phyloP scores from a whole-genome alignment of 1,284 basidiomycete genomes.

The Mycena sp. region DNA sequence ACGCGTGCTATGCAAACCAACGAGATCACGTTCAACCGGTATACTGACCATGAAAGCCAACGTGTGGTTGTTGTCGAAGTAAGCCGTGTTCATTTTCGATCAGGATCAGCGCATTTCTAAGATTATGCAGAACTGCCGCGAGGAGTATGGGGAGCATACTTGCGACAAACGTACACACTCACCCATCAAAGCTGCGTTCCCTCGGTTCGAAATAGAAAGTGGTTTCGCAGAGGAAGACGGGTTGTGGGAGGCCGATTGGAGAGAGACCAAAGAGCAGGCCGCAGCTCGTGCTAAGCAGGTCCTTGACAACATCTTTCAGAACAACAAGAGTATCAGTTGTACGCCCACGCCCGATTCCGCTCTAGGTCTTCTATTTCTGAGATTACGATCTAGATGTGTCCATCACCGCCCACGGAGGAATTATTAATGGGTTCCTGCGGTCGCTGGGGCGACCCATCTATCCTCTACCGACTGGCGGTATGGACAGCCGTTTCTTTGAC shows the following conservation, averaged over 20 bases:
- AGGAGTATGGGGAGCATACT: constrained; percentile 76
- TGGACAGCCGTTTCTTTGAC: not conserved
- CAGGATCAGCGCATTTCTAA: not conserved
- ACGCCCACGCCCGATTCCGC: no score
- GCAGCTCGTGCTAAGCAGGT: constrained; percentile 62
- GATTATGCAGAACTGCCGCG: constrained; percentile 63
- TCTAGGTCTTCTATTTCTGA: no score
- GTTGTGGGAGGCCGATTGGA: constrained; percentile 70
- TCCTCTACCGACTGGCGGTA: constrained; percentile 70
- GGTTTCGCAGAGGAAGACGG: constrained; percentile 79
- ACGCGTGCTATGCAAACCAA: constrained; percentile 78
- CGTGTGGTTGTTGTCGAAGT: constrained; percentile 16
- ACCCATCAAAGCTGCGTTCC: constrained; percentile 66
- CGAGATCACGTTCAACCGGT: constrained; percentile 66
- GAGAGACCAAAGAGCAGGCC: constrained; percentile 71
- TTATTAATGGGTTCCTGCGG: constrained; percentile 63
- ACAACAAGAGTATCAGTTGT: not conserved
- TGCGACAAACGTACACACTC: constrained; percentile 75
- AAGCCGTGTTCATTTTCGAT: not conserved
- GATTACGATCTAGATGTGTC: constrained; percentile 60
- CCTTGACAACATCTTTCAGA: constrained; percentile 69
- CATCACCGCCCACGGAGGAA: constrained; percentile 70
- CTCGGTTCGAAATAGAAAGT: constrained; percentile 69
- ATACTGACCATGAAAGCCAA: constrained; percentile 32
- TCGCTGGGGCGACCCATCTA: constrained; percentile 55